Evolutionary conservation across 2,329 filamentous ascomycete genomes (phyloP).

Genomic region (Cercospora janseana): DNA sequence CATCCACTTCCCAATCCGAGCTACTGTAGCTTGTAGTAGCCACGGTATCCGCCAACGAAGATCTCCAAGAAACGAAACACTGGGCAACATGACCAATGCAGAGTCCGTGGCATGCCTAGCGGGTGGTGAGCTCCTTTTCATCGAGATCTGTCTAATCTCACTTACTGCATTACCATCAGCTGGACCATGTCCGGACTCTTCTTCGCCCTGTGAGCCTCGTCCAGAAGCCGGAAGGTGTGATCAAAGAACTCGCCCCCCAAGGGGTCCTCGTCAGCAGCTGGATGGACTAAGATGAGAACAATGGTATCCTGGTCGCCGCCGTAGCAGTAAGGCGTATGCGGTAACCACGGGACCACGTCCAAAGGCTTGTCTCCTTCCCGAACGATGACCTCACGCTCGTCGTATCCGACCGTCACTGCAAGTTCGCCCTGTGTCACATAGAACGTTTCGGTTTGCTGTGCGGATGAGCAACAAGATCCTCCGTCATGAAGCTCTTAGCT

Average conservation of each 20-base stretch:
- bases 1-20: neutral
- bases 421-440: slow-evolving; percentile 5
- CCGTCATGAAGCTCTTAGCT: too few species aligned
- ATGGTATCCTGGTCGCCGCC: neutral
- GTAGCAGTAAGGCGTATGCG: slow-evolving; percentile 10
- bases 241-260: slow-evolving; percentile 7
- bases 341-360: neutral
- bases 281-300: slow-evolving; percentile 8
- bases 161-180: slow-evolving; percentile 9
- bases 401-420: neutral
- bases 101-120: slow-evolving; percentile 10
- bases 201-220: slow-evolving; percentile 7
- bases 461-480: neutral
- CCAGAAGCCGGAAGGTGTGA: slow-evolving; percentile 3
- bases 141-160: neutral
- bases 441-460: slow-evolving; percentile 12
- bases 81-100: slow-evolving; percentile 5
- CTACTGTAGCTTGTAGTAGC: neutral
- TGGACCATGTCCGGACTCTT: slow-evolving; percentile 4
- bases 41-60: slow-evolving; percentile 5
- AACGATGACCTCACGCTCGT: neutral
- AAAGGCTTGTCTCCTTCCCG: neutral
- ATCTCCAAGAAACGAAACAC: neutral
- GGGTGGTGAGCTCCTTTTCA: neutral
- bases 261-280: neutral